Percentiles rank a stretch among this genome's conserved stretches.
Conservation (phyloP, 163 green algal species). For the Scenedesmus sp. region DNA sequence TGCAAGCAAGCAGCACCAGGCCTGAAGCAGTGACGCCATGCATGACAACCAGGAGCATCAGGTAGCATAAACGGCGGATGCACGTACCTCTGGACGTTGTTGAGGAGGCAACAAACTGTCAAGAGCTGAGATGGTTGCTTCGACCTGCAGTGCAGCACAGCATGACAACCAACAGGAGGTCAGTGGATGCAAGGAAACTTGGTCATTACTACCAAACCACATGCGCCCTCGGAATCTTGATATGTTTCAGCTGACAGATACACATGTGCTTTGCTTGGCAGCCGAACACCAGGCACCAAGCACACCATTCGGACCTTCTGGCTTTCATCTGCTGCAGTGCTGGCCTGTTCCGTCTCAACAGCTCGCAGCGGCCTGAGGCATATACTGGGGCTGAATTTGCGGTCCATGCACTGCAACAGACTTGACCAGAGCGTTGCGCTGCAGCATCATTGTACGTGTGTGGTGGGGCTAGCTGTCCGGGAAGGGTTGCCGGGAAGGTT, state of each 20-base stretch:
- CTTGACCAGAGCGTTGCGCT: not conserved
- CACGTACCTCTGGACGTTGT: conserved; percentile 1
- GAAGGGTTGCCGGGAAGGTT: not conserved
- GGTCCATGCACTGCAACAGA: not conserved
- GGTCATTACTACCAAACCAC: too few species aligned
- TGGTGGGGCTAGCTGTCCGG: not conserved
- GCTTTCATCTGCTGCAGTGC: not conserved
- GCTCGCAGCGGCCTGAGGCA: not conserved
- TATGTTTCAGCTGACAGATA: too few species aligned
- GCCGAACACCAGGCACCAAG: not conserved
- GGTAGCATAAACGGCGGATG: not conserved
- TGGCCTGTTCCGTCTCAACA: not conserved
- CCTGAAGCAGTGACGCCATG: not conserved
- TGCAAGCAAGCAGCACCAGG: too few species aligned
- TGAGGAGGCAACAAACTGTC: conserved; percentile 18
- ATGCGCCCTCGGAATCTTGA: too few species aligned
- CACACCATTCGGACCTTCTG: not conserved
- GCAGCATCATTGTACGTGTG: not conserved
- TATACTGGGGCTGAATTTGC: not conserved
- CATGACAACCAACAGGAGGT: not conserved
- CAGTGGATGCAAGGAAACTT: conserved; percentile 1
- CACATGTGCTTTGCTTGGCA: too few species aligned
- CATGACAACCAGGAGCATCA: not conserved
- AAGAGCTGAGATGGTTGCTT: conserved; percentile 13
- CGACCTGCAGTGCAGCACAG: conserved; percentile 21